Base-by-base conservation (phyloP, 768 basidiomycete species). In the Lentinula lateritia region DNA sequence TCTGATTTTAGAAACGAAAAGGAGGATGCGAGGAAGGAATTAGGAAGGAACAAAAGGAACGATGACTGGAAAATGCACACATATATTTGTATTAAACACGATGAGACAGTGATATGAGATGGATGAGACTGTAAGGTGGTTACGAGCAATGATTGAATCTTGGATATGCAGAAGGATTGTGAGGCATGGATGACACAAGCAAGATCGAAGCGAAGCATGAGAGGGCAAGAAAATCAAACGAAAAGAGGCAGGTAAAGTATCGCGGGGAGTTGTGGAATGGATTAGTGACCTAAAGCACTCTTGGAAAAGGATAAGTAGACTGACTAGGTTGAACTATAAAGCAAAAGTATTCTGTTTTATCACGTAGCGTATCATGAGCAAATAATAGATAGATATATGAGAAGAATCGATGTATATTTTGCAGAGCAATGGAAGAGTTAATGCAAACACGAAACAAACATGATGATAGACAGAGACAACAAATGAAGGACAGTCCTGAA, bases 401-500 rank as follows among this genome's bases (percentile, higher is more conserved):
- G 35, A 52, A 34, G 50, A 50, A 50, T 34, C 28, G 50, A 28
- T 50, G 35, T 52, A 16, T 36, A 16, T 52, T 13, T 52, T 15
- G 28, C 50, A 56, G 39, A 56, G 55, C 55, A 56, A 12, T 20
- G 7, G 52, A 41, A 42, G 55, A 56, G 13, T 41, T 38, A 41
- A 43, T 28, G 39, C 55, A 41, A 43, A 32, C 55, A 56, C 41
- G 55, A 56, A 56, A 56, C 41, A 55, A 55, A 38, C 53, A 56
- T 54, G 53, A 41, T n/a, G 18, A 38, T 38, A 54, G 28, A 56
- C 55, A 56, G 55, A 18, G 55, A 56, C 55, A 56, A 56, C 53
- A 54, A 42, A 28, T 23, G 41, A 56, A 41, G 41, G 20, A 55
- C 53, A 56, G 41, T 56, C 41, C 55, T 36, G 38, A 16, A 23